Evolutionary conservation across 495 filamentous ascomycete species (phyloP).

Genomic region (Aspergillus kassunensis): DNA sequence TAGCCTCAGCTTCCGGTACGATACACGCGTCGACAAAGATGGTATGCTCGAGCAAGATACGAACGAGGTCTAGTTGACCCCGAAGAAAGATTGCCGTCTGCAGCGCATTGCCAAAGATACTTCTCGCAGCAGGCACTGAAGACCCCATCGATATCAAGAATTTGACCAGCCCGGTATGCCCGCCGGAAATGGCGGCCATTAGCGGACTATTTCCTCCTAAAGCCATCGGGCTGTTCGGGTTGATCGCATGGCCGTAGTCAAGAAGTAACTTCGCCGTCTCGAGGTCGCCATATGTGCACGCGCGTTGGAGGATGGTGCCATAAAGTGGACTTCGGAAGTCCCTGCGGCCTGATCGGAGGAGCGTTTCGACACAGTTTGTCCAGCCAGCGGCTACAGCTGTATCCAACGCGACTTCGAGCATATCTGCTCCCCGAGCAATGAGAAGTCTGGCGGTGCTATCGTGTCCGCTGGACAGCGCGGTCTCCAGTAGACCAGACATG

Average conservation of each 20-base stretch:
- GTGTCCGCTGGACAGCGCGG: background rate
- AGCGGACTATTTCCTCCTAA: background rate
- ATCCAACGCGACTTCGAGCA: background rate
- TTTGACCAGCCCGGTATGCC: background rate
- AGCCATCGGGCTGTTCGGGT: background rate
- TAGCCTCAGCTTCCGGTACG: too few species aligned
- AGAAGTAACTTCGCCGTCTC: background rate
- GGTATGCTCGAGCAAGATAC: too few species aligned
- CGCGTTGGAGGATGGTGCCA: background rate
- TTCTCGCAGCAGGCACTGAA: background rate
- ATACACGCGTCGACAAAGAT: too few species aligned
- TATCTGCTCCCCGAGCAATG: background rate
- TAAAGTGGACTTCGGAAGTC: background rate
- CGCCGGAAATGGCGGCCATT: background rate
- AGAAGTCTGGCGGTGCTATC: background rate
- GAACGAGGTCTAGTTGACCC: too few species aligned
- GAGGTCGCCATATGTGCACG: background rate
- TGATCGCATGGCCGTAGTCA: background rate
- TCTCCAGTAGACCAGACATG: background rate
- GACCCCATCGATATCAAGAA: background rate
- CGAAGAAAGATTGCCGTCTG: too few species aligned
- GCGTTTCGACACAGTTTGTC: background rate
- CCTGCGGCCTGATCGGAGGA: background rate
- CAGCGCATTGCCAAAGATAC: too few species aligned
- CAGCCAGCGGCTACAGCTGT: background rate